Evolutionary conservation across 371 early-diverging fungal genomes (phyloP).

Genomic region (Lichtheimia hyalospora): DNA sequence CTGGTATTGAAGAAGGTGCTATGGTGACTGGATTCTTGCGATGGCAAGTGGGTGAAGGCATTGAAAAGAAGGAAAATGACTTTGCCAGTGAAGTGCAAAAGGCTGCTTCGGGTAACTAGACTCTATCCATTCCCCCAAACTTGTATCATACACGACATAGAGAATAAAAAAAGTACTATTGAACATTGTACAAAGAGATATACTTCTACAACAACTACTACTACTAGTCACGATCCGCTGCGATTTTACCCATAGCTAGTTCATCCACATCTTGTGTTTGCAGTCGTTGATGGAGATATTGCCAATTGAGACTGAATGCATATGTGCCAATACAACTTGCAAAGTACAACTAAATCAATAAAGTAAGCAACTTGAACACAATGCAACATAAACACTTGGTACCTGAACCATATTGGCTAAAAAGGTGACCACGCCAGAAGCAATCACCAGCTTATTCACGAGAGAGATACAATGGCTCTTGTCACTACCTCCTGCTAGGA

Average conservation of each 20-base stretch:
- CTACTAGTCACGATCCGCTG: not conserved
- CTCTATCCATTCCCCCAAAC: not conserved
- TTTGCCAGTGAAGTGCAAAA: conserved; percentile 80
- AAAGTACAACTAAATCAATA: conserved; percentile 8
- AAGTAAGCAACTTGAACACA: not conserved
- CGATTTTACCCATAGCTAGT: conserved; percentile 1
- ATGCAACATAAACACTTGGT: not conserved
- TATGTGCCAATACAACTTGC: conserved; percentile 18
- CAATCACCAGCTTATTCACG: conserved; percentile 24
- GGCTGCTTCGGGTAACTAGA: conserved; percentile 24
- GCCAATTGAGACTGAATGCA: conserved; percentile 15
- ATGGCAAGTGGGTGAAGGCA: conserved; percentile 85
- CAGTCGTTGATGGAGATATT: conserved; percentile 14
- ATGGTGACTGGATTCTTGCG: conserved; percentile 67
- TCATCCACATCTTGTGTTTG: conserved; percentile 13
- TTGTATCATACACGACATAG: not conserved
- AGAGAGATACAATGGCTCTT: conserved; percentile 29
- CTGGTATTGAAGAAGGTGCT: conserved; percentile 59
- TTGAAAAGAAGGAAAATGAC: conserved; percentile 71
- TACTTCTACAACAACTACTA: not conserved
- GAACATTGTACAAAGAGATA: not conserved
- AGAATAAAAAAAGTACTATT: conserved; percentile 3
- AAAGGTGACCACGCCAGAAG: conserved; percentile 27
- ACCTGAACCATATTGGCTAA: conserved; percentile 38
- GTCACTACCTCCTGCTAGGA: conserved; percentile 37